Percentiles rank a stretch among this genome's conserved stretches.
Conservation (phyloP, 257 asterid species). For the Nicotiana tabacum region DNA sequence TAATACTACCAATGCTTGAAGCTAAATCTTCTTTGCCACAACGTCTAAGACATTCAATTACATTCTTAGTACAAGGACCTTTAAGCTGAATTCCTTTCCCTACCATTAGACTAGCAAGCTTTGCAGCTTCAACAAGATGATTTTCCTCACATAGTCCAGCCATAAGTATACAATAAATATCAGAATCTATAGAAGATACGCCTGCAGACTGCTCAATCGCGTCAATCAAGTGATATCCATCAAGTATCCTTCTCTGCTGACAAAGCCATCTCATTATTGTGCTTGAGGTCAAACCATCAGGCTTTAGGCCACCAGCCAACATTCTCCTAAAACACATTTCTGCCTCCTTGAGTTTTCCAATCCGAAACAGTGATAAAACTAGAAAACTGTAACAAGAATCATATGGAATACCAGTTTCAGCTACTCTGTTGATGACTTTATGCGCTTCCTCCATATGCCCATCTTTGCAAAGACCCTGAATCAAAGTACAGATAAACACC, state of each 20-base stretch:
- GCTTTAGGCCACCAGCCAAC: constrained; percentile 55
- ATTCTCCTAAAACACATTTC: constrained; percentile 55
- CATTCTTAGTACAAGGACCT: constrained; percentile 22
- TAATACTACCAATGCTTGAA: constrained; percentile 22
- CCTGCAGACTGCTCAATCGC: constrained; percentile 43
- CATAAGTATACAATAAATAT: constrained; percentile 45
- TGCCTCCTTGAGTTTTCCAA: constrained; percentile 46
- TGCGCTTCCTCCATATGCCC: constrained; percentile 58
- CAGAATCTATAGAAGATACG: constrained; percentile 40
- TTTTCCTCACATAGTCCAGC: constrained; percentile 47
- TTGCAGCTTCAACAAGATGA: constrained; percentile 41
- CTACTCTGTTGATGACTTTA: constrained; percentile 38
- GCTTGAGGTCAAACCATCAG: constrained; percentile 56
- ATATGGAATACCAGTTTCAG: constrained; percentile 22
- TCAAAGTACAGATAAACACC: constrained; percentile 41
- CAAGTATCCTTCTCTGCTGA: constrained; percentile 44
- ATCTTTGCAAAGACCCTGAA: constrained; percentile 64
- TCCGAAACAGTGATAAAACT: constrained; percentile 45
- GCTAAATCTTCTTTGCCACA: constrained; percentile 43
- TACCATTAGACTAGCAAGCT: constrained; percentile 40
- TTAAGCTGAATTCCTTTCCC: constrained; percentile 30
- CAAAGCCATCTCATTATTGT: constrained; percentile 35
- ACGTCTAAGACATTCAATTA: constrained; percentile 26
- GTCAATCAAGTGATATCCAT: constrained; percentile 51
- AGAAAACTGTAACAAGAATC: constrained; percentile 57